Evolutionary conservation across 768 basidiomycete species (phyloP).

Genomic region (Phaeolepiota aurea): DNA sequence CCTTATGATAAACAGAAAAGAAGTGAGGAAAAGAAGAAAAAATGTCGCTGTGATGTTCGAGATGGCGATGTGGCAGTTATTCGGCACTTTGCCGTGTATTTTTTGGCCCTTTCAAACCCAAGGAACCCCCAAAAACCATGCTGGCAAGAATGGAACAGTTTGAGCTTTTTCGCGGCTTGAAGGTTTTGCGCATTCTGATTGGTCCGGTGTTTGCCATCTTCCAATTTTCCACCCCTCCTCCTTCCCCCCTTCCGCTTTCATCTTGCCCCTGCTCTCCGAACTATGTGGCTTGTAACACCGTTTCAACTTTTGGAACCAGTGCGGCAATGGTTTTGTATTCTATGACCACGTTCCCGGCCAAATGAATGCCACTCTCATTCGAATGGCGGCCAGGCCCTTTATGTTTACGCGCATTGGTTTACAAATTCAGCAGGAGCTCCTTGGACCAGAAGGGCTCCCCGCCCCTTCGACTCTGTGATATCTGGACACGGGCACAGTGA

Average conservation of each 20-base stretch:
- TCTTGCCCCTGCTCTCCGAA: not conserved
- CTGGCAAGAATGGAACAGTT: constrained; percentile 1
- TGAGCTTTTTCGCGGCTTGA: constrained; percentile 14
- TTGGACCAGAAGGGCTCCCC: too few relatives aligned
- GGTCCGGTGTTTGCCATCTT: constrained; percentile 32
- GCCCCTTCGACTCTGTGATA: too few relatives aligned
- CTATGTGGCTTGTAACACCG: not conserved
- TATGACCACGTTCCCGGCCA: not conserved
- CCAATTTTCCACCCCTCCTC: constrained; percentile 11
- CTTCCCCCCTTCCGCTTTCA: not conserved
- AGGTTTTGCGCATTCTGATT: constrained; percentile 17
- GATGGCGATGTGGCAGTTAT: not conserved
- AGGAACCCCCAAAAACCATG: constrained; percentile 7
- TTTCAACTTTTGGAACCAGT: not conserved
- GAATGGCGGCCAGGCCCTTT: not conserved
- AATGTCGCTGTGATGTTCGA: constrained; percentile 10
- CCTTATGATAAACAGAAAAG: constrained; percentile 4
- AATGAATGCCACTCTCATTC: not conserved
- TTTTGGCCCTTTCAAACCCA: constrained; percentile 8
- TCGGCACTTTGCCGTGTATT: constrained; percentile 1
- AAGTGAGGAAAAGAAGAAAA: constrained; percentile 10
- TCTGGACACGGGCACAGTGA: too few relatives aligned
- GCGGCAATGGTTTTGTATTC: not conserved
- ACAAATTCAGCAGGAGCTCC: not conserved
- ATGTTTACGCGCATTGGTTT: not conserved